These are phyloP conservation scores for Quercus tomentella DNA, from an alignment of 331 rosid genomes.

Conservation along the genomic window DNA sequence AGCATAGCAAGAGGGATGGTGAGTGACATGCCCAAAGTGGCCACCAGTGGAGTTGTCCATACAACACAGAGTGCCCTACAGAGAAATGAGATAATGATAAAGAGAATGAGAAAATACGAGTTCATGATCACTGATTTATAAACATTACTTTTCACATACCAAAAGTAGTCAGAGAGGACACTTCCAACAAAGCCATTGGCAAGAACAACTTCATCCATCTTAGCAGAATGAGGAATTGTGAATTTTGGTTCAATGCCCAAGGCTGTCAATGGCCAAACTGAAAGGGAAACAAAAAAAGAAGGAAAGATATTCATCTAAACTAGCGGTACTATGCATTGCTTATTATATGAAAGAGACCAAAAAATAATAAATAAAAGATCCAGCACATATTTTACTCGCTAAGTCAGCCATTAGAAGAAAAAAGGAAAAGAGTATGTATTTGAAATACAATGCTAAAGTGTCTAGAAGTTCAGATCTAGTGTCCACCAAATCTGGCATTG, in stretches of 20 bases:
- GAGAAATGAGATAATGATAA: conserved; percentile 18
- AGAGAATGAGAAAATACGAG: neutral
- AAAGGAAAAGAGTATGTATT: neutral
- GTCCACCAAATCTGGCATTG: neutral
- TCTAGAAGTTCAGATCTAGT: neutral
- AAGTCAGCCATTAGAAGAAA: neutral
- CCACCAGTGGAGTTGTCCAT: conserved; percentile 98
- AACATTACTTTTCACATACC: conserved; percentile 39
- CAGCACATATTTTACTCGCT: neutral
- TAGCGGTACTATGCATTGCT: neutral
- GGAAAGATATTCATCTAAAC: conserved; percentile 11
- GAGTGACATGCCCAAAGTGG: conserved; percentile 99
- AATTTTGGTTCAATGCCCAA: conserved; percentile 94
- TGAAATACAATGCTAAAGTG: neutral
- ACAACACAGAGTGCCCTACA: conserved; percentile 91
- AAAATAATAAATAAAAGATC: neutral
- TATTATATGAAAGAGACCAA: neutral
- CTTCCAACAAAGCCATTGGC: conserved; percentile 94
- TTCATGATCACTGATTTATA: neutral
- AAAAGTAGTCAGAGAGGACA: conserved; percentile 89
- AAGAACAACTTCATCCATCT: conserved; percentile 77
- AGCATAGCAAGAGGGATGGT: conserved; percentile 98
- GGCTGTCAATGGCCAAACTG: conserved; percentile 93
- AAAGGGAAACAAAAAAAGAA: conserved; percentile 10
- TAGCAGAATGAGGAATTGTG: conserved; percentile 71